These are phyloP conservation scores for Lentinula detonsa DNA, from an alignment of 768 basidiomycete genomes.

Conservation along the genomic window DNA sequence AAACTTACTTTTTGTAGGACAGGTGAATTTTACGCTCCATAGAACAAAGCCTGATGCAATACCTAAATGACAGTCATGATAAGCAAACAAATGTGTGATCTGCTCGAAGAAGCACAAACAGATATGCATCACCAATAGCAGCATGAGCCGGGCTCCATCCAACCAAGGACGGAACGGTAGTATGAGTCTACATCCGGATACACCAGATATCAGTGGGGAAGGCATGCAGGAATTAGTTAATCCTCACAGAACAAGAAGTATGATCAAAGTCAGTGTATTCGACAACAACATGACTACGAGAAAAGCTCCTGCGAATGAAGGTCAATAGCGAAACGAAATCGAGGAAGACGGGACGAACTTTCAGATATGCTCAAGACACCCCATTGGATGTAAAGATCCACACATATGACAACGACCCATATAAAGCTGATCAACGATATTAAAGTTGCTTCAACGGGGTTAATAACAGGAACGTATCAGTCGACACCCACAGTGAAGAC, in stretches of 20 bases:
- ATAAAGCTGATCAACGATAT: conserved; percentile 38
- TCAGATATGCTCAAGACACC: conserved; percentile 34
- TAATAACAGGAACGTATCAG: not conserved
- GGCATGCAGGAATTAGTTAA: not conserved
- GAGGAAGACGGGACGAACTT: conserved; percentile 28
- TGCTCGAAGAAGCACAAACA: conserved; percentile 24
- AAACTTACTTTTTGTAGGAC: conserved; percentile 33
- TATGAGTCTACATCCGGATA: conserved; percentile 29
- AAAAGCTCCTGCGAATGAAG: conserved; percentile 30
- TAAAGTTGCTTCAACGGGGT: conserved; percentile 9
- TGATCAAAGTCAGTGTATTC: conserved; percentile 31
- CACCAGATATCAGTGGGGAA: not conserved
- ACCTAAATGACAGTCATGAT: conserved; percentile 21
- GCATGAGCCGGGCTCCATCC: conserved; percentile 43
- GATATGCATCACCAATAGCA: conserved; percentile 38
- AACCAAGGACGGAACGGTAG: conserved; percentile 46
- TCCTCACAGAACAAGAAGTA: conserved; percentile 38
- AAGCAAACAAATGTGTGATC: not conserved
- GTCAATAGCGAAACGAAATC: not conserved
- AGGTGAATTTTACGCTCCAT: conserved; percentile 36
- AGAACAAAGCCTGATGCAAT: conserved; percentile 35
- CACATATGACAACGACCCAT: conserved; percentile 41
- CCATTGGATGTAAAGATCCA: conserved; percentile 43
- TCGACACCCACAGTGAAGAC: not conserved
- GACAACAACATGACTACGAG: conserved; percentile 37